Percentiles rank a stretch among this genome's conserved stretches.
Conservation (phyloP, 352 stramenopile species). For the Globisporangium cederbergense region DNA sequence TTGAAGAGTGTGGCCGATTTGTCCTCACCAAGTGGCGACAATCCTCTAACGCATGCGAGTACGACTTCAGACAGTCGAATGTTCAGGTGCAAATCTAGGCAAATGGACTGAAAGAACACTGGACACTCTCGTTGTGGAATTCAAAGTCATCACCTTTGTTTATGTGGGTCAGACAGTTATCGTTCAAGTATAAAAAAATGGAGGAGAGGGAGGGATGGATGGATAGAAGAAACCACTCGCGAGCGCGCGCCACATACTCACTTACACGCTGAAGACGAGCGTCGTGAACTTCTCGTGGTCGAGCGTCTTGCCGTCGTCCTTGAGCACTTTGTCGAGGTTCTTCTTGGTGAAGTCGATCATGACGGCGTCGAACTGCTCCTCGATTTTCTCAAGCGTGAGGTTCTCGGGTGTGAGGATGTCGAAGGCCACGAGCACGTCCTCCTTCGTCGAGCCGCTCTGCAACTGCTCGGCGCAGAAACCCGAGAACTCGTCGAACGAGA, state of each 20-base stretch:
- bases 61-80: too few species aligned
- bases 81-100: too few species aligned
- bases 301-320: conserved; percentile 51
- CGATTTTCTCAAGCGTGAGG: conserved; percentile 73
- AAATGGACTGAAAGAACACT: too few species aligned
- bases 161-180: too few species aligned
- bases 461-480: conserved; percentile 88
- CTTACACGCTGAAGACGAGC: conserved; percentile 81
- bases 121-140: too few species aligned
- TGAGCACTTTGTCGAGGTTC: conserved; percentile 48
- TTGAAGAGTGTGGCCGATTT: too few species aligned
- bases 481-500: conserved; percentile 82
- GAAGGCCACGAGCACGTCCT: conserved; percentile 80
- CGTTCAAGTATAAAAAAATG: too few species aligned
- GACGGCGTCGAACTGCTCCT: conserved; percentile 74
- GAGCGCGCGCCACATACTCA: neutral
- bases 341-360: conserved; percentile 83
- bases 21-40: too few species aligned
- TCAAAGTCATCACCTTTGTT: too few species aligned
- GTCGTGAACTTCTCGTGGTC: conserved; percentile 75
- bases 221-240: too few species aligned
- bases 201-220: too few species aligned
- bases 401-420: conserved; percentile 73
- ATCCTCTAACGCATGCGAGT: too few species aligned
- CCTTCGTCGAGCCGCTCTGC: conserved; percentile 79